Percentiles rank a stretch among this genome's conserved stretches.
These are phyloP conservation scores for Pseudozyma thailandica DNA, from an alignment of 1,284 basidiomycete species.

Conservation along the genomic window DNA sequence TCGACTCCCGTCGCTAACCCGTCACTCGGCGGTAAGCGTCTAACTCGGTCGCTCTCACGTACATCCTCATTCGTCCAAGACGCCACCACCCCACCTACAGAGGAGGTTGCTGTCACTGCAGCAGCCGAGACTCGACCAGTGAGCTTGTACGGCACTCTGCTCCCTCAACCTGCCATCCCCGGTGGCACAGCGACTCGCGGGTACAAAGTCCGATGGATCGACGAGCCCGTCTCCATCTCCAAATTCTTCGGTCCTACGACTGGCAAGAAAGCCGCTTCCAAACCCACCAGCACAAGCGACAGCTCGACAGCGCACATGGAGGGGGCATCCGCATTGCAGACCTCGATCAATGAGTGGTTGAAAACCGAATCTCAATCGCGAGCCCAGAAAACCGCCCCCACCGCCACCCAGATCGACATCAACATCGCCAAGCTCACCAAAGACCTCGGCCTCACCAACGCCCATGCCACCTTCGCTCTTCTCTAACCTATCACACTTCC, in stretches of 20 bases:
- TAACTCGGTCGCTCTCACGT: conserved; percentile 24
- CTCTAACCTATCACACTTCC: neutral
- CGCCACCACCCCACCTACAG: neutral
- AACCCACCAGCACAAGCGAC: neutral
- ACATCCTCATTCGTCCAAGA: conserved; percentile 13
- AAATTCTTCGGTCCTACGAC: conserved; percentile 41
- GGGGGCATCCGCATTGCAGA: conserved; percentile 11
- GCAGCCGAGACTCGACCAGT: neutral
- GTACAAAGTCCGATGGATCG: conserved; percentile 54
- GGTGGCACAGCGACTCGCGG: conserved; percentile 20
- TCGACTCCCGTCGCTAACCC: neutral
- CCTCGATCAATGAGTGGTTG: conserved; percentile 30
- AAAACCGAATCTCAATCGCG: conserved; percentile 14
- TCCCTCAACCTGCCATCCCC: conserved; percentile 13
- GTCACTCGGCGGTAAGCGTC: conserved; percentile 7
- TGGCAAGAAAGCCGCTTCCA: conserved; percentile 14
- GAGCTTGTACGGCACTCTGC: conserved; percentile 32
- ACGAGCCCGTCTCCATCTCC: conserved; percentile 49
- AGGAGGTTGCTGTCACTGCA: neutral
- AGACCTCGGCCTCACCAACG: conserved; percentile 17
- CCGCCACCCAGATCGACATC: conserved; percentile 8
- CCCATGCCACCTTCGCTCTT: conserved; percentile 11
- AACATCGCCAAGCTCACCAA: conserved; percentile 22
- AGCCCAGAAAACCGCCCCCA: neutral
- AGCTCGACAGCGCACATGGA: neutral